Percentiles rank a stretch among this genome's conserved stretches.
phyloP scores from a whole-genome alignment of 1,139 yeast species.

The Petasospora fabianii region DNA sequence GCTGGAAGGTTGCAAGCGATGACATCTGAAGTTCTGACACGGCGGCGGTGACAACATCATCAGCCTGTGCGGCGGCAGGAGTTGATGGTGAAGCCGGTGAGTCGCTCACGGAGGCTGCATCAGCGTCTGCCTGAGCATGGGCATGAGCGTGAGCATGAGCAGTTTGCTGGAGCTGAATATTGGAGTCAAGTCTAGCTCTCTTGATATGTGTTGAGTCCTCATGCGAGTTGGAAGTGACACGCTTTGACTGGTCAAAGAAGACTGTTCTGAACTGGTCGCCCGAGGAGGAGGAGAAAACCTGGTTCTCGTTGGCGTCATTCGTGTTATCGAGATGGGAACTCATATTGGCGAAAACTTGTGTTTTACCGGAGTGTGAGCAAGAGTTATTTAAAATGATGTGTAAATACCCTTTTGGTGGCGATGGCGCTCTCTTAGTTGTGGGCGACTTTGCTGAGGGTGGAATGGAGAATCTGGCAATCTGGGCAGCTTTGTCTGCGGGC shows the following conservation, averaged over 20 bases:
- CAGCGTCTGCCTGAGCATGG: no score
- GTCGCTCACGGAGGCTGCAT: constrained; percentile 5
- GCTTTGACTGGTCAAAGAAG: constrained; percentile 30
- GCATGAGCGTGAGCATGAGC: constrained; percentile 6
- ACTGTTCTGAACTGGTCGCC: constrained; percentile 33
- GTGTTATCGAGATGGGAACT: constrained; percentile 32
- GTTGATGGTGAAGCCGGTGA: constrained; percentile 14
- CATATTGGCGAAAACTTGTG: no score
- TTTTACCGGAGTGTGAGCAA: neutral
- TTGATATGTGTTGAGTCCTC: constrained; percentile 27
- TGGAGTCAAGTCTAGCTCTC: constrained; percentile 33
- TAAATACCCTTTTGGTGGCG: no score
- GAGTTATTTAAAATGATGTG: no score
- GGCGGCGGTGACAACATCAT: constrained; percentile 10
- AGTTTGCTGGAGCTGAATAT: constrained; percentile 17
- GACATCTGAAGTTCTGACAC: constrained; percentile 11
- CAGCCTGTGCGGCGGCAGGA: constrained; percentile 6
- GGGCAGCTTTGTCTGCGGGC: neutral
- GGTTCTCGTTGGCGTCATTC: constrained; percentile 34
- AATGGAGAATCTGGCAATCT: neutral
- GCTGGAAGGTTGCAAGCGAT: constrained; percentile 8
- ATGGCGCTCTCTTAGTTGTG: neutral
- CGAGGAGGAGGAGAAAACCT: constrained; percentile 25
- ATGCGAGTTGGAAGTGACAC: constrained; percentile 20
- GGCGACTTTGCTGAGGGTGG: neutral